Base-by-base conservation (phyloP, 2,329 filamentous ascomycete genomes). In the Arachnopeziza araneosa region DNA sequence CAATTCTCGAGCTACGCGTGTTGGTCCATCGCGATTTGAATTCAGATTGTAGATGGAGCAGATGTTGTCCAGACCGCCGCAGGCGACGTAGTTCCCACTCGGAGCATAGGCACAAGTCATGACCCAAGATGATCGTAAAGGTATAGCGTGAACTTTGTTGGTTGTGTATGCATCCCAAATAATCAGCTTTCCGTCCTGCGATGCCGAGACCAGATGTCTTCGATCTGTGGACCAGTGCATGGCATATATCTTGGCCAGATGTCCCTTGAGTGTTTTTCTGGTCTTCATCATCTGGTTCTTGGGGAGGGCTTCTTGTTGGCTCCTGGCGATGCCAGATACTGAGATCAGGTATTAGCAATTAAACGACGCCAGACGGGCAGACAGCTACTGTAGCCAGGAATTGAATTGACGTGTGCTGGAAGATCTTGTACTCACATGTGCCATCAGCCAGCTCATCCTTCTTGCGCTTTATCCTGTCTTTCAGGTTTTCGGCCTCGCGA, bases 141-240 rank as follows among this genome's bases (percentile, higher is more conserved):
- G 95, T 70, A 99, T 98, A 75, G 95, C 95, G 78, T 99, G 95
- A 64, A 99, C 95, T 78, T 99, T 99, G 83, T 99, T 98, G 64
- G 95, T 98, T 67, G 93, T 98, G 80, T 99, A 99, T 61, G 95
- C 95, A 76, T 99, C 95, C 95, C 95, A 99, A 74, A 99, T 98
- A 77, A 99, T 99, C 69, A 99, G 87, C 82, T 99, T 99, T 75
- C 95, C 95, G 73, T 99, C 95, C 78, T 99, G 95, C 69, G 95
- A 99, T 65, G 95, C 95, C 14, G 95, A 98, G 56, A 99, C 95
- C 63, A 98, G 86, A 78, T 98, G 95, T 77, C 95, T 88, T 73
- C 95, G 87, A 78, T 99, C 95, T 66, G 95, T 99, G 36, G 95
- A 98, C 95, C 95, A 99, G 81, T 99, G 95, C 95, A 99, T 99